Conservation (phyloP, 768 basidiomycete genomes). For the Lyophyllum atratum region DNA sequence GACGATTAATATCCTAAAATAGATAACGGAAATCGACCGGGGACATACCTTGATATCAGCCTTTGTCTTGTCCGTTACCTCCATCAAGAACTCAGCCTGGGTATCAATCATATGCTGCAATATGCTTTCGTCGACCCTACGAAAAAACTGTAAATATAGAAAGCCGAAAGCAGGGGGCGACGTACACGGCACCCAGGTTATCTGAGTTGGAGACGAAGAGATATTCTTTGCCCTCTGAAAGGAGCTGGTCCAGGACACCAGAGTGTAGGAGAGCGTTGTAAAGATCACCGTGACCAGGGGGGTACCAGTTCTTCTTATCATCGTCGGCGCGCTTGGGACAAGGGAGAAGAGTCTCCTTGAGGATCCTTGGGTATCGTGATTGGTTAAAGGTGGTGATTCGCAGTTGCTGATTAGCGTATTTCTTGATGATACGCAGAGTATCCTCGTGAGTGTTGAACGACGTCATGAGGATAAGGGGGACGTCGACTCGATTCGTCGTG, state of each 20-base stretch:
- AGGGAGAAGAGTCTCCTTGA: slow-evolving; percentile 86
- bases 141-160: slow-evolving; percentile 11
- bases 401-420: slow-evolving; percentile 93
- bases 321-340: slow-evolving; percentile 75
- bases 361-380: slow-evolving; percentile 91
- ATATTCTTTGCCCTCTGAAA: slow-evolving; percentile 94
- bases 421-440: slow-evolving; percentile 94
- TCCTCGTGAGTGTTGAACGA: slow-evolving; percentile 99
- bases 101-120: slow-evolving; percentile 84
- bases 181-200: slow-evolving; percentile 89
- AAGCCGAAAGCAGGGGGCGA: slow-evolving; percentile 9
- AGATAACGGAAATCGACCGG: background rate
- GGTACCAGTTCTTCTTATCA: slow-evolving; percentile 95
- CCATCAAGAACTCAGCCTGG: slow-evolving; percentile 88
- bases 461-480: slow-evolving; percentile 98
- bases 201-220: slow-evolving; percentile 98
- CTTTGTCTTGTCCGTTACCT: slow-evolving; percentile 97
- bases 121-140: slow-evolving; percentile 79
- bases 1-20: background rate
- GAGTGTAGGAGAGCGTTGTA: slow-evolving; percentile 92
- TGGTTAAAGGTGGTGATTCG: slow-evolving; percentile 93
- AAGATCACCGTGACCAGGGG: slow-evolving; percentile 95
- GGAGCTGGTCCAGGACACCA: slow-evolving; percentile 86
- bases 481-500: slow-evolving; percentile 79
- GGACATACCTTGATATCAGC: slow-evolving; percentile 56